These are phyloP conservation scores for Tilletia walkeri DNA, from an alignment of 1,284 basidiomycete genomes.

Conservation along the genomic window DNA sequence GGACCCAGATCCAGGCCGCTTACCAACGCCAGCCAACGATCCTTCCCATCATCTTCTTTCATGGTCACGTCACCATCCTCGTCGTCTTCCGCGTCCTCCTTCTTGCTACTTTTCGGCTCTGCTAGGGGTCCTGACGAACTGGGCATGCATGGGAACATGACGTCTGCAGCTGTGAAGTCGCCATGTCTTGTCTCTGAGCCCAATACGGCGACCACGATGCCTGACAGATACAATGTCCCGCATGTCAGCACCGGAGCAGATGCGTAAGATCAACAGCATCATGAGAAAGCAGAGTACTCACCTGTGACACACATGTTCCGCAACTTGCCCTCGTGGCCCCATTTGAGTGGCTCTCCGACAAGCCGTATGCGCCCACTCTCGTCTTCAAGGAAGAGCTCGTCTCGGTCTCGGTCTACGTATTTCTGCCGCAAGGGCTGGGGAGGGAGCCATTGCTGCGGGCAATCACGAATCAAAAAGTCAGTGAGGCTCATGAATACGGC, in stretches of 20 bases:
- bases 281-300: not conserved
- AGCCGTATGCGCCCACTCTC: conserved; percentile 87
- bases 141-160: conserved; percentile 69
- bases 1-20: conserved; percentile 66
- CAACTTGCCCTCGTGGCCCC: conserved; percentile 26
- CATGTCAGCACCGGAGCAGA: not conserved
- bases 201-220: conserved; percentile 82
- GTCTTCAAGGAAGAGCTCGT: conserved; percentile 87
- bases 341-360: conserved; percentile 65
- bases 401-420: conserved; percentile 66
- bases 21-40: conserved; percentile 77
- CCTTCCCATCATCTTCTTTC: conserved; percentile 27
- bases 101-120: not conserved
- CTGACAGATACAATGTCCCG: conserved; percentile 35
- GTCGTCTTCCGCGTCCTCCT: conserved; percentile 19
- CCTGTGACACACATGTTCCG: conserved; percentile 46
- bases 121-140: not conserved
- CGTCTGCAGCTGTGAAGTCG: conserved; percentile 91
- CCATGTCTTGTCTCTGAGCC: conserved; percentile 84
- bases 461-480: conserved; percentile 15
- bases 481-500: not conserved
- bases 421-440: conserved; percentile 63
- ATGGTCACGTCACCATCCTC: conserved; percentile 32
- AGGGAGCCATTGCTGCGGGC: conserved; percentile 76
- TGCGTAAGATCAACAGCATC: not conserved